phyloP scores from a whole-genome alignment of 805 yeast species.

The Saturnispora galanensis region DNA sequence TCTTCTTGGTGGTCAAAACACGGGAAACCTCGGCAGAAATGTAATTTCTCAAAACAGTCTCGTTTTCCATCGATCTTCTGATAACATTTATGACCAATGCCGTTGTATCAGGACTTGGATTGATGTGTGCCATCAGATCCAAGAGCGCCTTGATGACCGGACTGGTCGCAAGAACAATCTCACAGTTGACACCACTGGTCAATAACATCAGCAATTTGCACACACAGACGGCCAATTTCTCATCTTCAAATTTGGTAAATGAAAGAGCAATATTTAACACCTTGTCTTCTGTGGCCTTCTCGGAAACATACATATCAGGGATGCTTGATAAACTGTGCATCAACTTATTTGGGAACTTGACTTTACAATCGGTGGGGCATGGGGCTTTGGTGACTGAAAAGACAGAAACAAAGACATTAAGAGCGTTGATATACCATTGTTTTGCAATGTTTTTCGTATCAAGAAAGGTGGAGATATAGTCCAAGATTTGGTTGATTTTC shows the following conservation, averaged over 20 bases:
- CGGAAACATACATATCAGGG: slow-evolving; percentile 17
- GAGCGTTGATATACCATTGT: slow-evolving; percentile 51
- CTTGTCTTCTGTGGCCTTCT: slow-evolving; percentile 16
- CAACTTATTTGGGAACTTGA: slow-evolving; percentile 12
- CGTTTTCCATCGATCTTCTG: slow-evolving; percentile 63
- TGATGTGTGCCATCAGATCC: slow-evolving; percentile 29
- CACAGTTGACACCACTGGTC: slow-evolving; percentile 20
- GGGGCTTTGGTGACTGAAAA: slow-evolving; percentile 46
- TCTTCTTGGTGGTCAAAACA: slow-evolving; percentile 25
- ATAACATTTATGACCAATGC: slow-evolving; percentile 43
- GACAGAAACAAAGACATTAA: slow-evolving; percentile 46
- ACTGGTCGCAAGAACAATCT: not conserved
- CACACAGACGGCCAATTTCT: slow-evolving; percentile 41
- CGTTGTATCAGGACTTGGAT: slow-evolving; percentile 32
- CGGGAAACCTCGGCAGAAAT: slow-evolving; percentile 43
- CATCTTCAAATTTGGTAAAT: slow-evolving; percentile 31
- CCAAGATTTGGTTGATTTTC: slow-evolving; percentile 1
- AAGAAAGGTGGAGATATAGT: not conserved
- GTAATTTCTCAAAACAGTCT: slow-evolving; percentile 35
- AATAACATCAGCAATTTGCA: slow-evolving; percentile 47
- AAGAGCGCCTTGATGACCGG: slow-evolving; percentile 37
- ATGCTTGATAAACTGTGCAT: slow-evolving; percentile 9
- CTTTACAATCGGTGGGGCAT: slow-evolving; percentile 32
- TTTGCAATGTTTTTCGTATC: slow-evolving; percentile 30
- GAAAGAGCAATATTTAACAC: slow-evolving; percentile 37